Conservation (phyloP, 2,329 filamentous ascomycete genomes). For the Berkeleyomyces rouxiae region DNA sequence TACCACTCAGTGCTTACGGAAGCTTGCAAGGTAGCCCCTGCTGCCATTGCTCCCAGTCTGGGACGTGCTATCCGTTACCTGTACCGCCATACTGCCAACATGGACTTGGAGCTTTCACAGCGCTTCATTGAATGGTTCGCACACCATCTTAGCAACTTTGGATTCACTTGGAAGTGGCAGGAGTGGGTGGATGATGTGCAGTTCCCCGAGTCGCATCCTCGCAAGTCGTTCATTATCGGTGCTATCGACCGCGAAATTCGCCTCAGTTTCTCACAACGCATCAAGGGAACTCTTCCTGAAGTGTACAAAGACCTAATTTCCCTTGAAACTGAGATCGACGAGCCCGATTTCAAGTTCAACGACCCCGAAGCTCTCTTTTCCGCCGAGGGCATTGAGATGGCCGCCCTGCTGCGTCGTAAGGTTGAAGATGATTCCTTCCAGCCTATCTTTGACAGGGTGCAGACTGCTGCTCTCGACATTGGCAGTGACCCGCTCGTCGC, state of each 20-base stretch:
- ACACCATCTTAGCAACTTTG: conserved; percentile 95
- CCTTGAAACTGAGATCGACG: conserved; percentile 81
- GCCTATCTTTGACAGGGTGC: conserved; percentile 61
- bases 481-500: conserved; percentile 63
- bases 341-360: conserved; percentile 86
- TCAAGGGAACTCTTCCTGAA: conserved; percentile 80
- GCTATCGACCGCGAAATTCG: conserved; percentile 93
- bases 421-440: conserved; percentile 77
- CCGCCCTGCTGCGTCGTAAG: conserved; percentile 66
- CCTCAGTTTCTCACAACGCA: conserved; percentile 86
- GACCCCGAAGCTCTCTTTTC: conserved; percentile 66
- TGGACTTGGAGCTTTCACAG: conserved; percentile 75
- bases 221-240: conserved; percentile 83
- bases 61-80: conserved; percentile 84
- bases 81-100: conserved; percentile 62
- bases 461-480: conserved; percentile 54
- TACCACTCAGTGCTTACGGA: conserved; percentile 93
- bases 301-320: conserved; percentile 68
- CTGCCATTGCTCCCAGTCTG: conserved; percentile 86
- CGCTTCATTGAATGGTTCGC: conserved; percentile 96
- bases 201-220: conserved; percentile 61
- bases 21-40: conserved; percentile 86
- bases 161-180: conserved; percentile 98
- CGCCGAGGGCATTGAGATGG: conserved; percentile 67
- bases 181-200: conserved; percentile 86